phyloP scores from a whole-genome alignment of 2,329 filamentous ascomycete genomes.

The Penicillium sp. region DNA sequence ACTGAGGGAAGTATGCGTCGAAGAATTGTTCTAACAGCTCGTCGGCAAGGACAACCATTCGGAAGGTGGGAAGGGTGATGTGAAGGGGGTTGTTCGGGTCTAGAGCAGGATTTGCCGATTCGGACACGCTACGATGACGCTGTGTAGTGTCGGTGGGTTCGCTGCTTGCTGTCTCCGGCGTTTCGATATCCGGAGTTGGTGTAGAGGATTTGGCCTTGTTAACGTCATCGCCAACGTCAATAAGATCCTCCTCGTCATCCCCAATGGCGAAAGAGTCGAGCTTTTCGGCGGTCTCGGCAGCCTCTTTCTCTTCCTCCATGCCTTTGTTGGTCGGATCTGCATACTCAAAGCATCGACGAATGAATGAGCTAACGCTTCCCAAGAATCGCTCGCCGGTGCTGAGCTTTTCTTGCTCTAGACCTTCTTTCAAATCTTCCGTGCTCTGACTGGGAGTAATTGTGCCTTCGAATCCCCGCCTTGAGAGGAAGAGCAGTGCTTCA shows the following conservation, averaged over 20 bases:
- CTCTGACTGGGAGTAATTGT: slow-evolving; percentile 69
- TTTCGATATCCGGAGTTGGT: slow-evolving; percentile 11
- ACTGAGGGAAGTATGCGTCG: slow-evolving; percentile 90
- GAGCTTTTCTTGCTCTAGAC: slow-evolving; percentile 50
- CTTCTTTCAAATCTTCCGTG: slow-evolving; percentile 55
- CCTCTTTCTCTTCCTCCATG: slow-evolving; percentile 33
- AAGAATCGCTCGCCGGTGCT: slow-evolving; percentile 86
- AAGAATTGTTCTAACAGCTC: slow-evolving; percentile 97
- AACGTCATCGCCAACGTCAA: slow-evolving; percentile 45
- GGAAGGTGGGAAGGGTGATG: slow-evolving; percentile 95
- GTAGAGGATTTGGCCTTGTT: slow-evolving; percentile 33
- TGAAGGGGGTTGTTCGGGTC: slow-evolving; percentile 92
- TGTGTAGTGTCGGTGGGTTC: slow-evolving; percentile 35
- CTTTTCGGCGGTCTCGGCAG: slow-evolving; percentile 42
- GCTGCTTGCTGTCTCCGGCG: slow-evolving; percentile 21
- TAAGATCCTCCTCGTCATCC: slow-evolving; percentile 65
- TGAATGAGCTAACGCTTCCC: slow-evolving; percentile 92
- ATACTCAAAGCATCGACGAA: slow-evolving; percentile 95
- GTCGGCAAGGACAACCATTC: slow-evolving; percentile 97
- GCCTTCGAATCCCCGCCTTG: slow-evolving; percentile 82
- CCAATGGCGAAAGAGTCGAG: slow-evolving; percentile 74
- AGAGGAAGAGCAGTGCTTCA: slow-evolving; percentile 90
- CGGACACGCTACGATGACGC: slow-evolving; percentile 66
- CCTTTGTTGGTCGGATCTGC: slow-evolving; percentile 80
- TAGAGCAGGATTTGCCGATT: slow-evolving; percentile 84